Conservation (phyloP, 2,329 filamentous ascomycete genomes). For the Dendryphion nanum region DNA sequence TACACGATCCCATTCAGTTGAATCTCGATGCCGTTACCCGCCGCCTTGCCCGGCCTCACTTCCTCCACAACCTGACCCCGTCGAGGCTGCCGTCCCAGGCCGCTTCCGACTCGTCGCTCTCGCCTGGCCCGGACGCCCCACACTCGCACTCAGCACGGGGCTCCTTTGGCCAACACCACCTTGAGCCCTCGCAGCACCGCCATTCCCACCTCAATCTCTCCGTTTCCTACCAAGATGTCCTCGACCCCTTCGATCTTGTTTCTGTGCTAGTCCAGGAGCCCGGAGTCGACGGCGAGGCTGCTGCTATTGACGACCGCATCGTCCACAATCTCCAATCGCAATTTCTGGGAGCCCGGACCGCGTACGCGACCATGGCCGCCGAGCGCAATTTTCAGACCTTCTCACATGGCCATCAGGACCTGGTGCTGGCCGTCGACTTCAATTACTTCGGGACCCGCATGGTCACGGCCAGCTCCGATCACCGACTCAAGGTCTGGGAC, state of each 20-base stretch:
- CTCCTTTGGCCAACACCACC: slow-evolving; percentile 15
- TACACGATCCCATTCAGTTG: slow-evolving; percentile 31
- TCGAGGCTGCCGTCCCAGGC: slow-evolving; percentile 38
- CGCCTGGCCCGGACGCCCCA: slow-evolving; percentile 22
- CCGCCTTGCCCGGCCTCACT: slow-evolving; percentile 31
- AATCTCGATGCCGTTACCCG: slow-evolving; percentile 33
- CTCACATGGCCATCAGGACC: slow-evolving; percentile 72
- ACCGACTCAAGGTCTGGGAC: slow-evolving; percentile 90
- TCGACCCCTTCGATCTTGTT: slow-evolving; percentile 32
- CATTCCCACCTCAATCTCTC: slow-evolving; percentile 34
- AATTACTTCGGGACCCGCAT: slow-evolving; percentile 91
- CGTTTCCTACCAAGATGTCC: slow-evolving; percentile 22
- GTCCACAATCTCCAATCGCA: slow-evolving; percentile 22
- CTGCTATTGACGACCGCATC: slow-evolving; percentile 24
- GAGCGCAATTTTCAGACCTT: slow-evolving; percentile 54
- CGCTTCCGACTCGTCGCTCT: slow-evolving; percentile 36
- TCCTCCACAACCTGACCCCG: slow-evolving; percentile 35
- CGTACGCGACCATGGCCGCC: slow-evolving; percentile 35
- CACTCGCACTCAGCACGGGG: slow-evolving; percentile 31
- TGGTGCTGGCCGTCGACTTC: slow-evolving; percentile 82
- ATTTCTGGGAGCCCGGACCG: slow-evolving; percentile 28
- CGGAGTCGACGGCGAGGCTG: slow-evolving; percentile 27
- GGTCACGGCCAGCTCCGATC: slow-evolving; percentile 87
- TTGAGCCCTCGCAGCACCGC: slow-evolving; percentile 8
- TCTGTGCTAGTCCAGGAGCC: slow-evolving; percentile 35